Conservation (phyloP, 805 yeast genomes). For the Metschnikowia peoriensis region DNA sequence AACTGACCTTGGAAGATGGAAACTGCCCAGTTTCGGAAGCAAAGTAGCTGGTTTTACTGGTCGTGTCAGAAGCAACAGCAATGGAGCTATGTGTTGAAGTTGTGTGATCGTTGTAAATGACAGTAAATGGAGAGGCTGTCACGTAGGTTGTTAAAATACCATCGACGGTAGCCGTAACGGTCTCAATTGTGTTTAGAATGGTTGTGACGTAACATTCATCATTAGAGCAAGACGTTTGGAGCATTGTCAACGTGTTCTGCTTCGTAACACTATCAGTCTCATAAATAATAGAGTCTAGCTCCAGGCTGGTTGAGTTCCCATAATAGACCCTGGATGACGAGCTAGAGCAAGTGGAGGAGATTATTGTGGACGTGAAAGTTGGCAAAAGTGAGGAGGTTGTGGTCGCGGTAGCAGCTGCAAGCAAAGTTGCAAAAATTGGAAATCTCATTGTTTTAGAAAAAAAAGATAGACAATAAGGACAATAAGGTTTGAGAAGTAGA, state of each 20-base stretch:
- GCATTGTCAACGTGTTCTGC: conserved; percentile 13
- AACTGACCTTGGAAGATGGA: not conserved
- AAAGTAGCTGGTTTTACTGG: not conserved
- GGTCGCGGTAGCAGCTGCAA: conserved; percentile 8
- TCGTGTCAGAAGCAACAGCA: not conserved
- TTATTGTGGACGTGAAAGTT: conserved; percentile 17
- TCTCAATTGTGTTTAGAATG: conserved; percentile 28
- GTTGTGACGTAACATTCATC: conserved; percentile 34
- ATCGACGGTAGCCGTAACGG: conserved; percentile 37
- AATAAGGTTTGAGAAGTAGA: too few species aligned
- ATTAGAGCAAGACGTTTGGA: conserved; percentile 32
- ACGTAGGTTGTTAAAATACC: conserved; percentile 41
- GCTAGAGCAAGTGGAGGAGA: conserved; percentile 16
- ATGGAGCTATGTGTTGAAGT: not conserved
- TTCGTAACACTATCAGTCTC: conserved; percentile 15
- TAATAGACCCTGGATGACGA: conserved; percentile 9
- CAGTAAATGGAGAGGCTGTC: conserved; percentile 28
- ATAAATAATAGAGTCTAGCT: conserved; percentile 8
- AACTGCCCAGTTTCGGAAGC: not conserved
- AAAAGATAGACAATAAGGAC: not conserved
- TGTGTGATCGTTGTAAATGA: conserved; percentile 4
- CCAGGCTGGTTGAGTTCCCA: conserved; percentile 11
- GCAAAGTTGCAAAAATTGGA: conserved; percentile 6
- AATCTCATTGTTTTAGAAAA: conserved; percentile 14
- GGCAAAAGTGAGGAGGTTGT: conserved; percentile 11